phyloP scores from a whole-genome alignment of 1,284 basidiomycete genomes.

The Puccinia polysora region DNA sequence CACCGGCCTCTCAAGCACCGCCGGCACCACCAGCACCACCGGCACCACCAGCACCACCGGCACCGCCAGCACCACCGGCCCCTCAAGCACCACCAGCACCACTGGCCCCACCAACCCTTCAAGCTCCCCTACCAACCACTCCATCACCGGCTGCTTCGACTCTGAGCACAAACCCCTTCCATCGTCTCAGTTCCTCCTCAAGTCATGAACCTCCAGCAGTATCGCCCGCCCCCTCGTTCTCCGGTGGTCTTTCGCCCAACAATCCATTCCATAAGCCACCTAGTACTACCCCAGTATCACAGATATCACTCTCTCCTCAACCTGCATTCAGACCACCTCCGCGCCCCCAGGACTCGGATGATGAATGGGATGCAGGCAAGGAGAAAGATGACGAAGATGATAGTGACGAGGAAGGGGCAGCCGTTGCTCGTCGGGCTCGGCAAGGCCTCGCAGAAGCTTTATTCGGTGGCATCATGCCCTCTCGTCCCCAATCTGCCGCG shows the following conservation, averaged over 20 bases:
- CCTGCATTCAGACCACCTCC: conserved; percentile 44
- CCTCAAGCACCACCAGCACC: conserved; percentile 13
- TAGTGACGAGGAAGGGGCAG: conserved; percentile 70
- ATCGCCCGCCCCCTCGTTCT: conserved; percentile 53
- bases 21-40: conserved; percentile 51
- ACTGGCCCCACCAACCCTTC: conserved; percentile 47
- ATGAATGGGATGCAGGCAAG: conserved; percentile 78
- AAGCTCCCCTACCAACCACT: conserved; percentile 51
- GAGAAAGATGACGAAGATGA: conserved; percentile 68
- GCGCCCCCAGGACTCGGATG: conserved; percentile 58
- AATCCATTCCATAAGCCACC: conserved; percentile 52
- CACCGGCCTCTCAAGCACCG: too few relatives aligned
- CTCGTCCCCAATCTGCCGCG: conserved; percentile 43
- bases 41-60: conserved; percentile 54
- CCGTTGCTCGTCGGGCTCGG: conserved; percentile 60
- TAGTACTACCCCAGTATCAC: conserved; percentile 53
- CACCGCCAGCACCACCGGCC: conserved; percentile 54
- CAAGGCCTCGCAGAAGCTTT: conserved; percentile 70
- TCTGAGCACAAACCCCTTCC: conserved; percentile 48
- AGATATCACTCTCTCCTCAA: conserved; percentile 42
- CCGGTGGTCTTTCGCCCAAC: conserved; percentile 51
- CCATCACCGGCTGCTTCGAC: conserved; percentile 48
- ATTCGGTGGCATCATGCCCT: conserved; percentile 65
- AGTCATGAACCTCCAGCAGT: conserved; percentile 48
- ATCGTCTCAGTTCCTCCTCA: conserved; percentile 42